Percentiles rank a stretch among this genome's conserved stretches.
Conservation (phyloP, 208 protist genomes). For the Acanthamoeba royreba region DNA sequence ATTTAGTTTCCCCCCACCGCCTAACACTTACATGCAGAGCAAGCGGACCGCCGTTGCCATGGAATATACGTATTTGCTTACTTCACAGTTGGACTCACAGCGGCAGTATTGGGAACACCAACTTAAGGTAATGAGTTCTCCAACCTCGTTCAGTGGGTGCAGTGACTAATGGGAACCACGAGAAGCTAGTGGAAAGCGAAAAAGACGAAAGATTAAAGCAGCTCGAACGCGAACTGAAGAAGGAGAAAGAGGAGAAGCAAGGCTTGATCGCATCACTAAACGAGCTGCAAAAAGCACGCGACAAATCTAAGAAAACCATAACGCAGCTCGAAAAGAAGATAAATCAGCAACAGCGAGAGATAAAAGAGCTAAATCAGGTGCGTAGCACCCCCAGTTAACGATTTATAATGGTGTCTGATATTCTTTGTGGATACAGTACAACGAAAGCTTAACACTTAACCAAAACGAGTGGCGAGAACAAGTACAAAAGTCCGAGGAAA, state of each 20-base stretch:
- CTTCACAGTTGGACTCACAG: conserved; percentile 76
- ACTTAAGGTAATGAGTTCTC: not conserved
- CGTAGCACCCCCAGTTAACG: too few relatives aligned
- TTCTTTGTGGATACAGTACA: not conserved
- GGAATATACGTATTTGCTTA: conserved; percentile 83
- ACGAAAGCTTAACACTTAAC: conserved; percentile 2
- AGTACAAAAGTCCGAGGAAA: not conserved
- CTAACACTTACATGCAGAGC: too few relatives aligned
- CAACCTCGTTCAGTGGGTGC: too few relatives aligned
- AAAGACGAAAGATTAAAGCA: not conserved
- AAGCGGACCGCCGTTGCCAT: conserved; percentile 71
- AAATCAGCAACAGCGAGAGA: not conserved
- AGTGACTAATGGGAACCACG: too few relatives aligned
- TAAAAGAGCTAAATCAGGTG: not conserved
- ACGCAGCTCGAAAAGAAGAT: conserved; percentile 44
- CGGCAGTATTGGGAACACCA: conserved; percentile 64
- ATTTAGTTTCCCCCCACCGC: too few relatives aligned
- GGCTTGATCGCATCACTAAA: not conserved
- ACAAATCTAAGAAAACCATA: conserved; percentile 41
- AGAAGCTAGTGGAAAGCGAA: conserved; percentile 52
- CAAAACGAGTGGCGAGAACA: not conserved
- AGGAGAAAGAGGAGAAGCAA: conserved; percentile 7
- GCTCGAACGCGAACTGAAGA: conserved; percentile 58
- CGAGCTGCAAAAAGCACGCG: conserved; percentile 39
- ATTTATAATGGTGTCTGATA: not conserved